phyloP scores from a whole-genome alignment of 257 asterid species.

The Ilex aquifolium region DNA sequence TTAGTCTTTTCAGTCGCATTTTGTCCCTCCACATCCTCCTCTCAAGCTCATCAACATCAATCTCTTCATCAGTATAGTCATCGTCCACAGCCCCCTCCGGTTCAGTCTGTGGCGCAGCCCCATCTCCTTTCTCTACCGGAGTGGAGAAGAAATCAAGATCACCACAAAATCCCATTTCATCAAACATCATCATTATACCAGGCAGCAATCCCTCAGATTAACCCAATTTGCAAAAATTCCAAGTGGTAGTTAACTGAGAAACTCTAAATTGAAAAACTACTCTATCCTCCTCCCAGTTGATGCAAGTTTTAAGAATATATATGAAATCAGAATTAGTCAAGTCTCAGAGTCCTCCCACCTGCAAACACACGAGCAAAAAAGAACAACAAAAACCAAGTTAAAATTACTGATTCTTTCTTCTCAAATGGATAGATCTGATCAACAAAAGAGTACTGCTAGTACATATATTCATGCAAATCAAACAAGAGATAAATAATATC shows the following conservation, averaged over 20 bases:
- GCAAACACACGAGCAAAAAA: constrained; percentile 11
- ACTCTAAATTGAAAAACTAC: constrained; percentile 7
- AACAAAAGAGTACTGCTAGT: too few relatives aligned
- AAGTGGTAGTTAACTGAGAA: constrained; percentile 8
- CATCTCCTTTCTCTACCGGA: constrained; percentile 43
- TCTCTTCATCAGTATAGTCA: constrained; percentile 73
- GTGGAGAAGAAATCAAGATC: constrained; percentile 67
- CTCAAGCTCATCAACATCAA: constrained; percentile 80
- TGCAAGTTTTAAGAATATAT: background rate
- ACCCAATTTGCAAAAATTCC: constrained; percentile 1
- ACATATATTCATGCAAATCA: background rate
- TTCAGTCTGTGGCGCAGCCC: constrained; percentile 28
- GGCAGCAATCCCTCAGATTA: constrained; percentile 3
- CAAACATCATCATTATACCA: constrained; percentile 67
- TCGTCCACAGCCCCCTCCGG: constrained; percentile 51
- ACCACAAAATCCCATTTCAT: constrained; percentile 64
- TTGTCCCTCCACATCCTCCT: constrained; percentile 85
- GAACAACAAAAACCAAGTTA: background rate
- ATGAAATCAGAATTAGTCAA: background rate
- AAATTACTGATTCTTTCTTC: too few relatives aligned
- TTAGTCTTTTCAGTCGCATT: constrained; percentile 57
- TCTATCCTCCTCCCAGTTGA: constrained; percentile 1
- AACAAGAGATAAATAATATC: background rate
- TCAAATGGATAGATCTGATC: too few relatives aligned
- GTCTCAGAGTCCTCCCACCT: constrained; percentile 17